Evolutionary conservation across 2,329 filamentous ascomycete species (phyloP), one percentile per base, ranked within the genome.

Genomic region (Nakataea oryzae): DNA sequence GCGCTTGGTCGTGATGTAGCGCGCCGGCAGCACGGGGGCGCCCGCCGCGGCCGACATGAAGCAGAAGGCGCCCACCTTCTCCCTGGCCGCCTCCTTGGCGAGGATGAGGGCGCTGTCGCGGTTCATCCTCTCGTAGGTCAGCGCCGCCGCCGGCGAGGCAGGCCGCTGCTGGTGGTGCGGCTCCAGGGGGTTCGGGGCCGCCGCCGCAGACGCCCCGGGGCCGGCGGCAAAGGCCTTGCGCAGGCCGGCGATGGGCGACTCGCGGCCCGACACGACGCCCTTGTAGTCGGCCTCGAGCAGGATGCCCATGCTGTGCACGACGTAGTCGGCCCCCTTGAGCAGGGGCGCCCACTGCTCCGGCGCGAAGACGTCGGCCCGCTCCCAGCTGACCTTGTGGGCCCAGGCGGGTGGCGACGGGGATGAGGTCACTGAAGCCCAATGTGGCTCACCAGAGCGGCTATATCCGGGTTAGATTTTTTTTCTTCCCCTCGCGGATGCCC

Each of bases 71-170:
- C 81, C 76, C 17, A 88, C 87, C 47, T 85, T 80, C 64, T 85
- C 84, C 41, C 77, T 77, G 29, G 82, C 81, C 1, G 92, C 86
- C 72, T 93, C 90, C 70, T 88, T 86, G 17, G 93, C 95, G 17
- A 97, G 81, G 62, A 88, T 83, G 64, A 97, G 85, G 58, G 93
- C 93, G 77, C 80, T 85, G 76, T 97, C 93, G 63, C 95, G 85
- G 77, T 99, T 99, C 91, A 99, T 97, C 64, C 92, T 81, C 78
- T 97, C 95, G 78, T 99, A 99, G 24, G 93, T 97, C 69, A 96
- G 80, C 56, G 21, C 17, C 55, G 58, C 17, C 11, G 89, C 29
- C 87, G 86, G 67, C 86, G 86, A 57, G 79, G 82, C 73, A 90
- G 86, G 61, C 41, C n/a, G 41, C 34, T 50, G 41, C 2, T 50